Conservation (phyloP, 2,329 filamentous ascomycete species). For the Trichoderma sp. region DNA sequence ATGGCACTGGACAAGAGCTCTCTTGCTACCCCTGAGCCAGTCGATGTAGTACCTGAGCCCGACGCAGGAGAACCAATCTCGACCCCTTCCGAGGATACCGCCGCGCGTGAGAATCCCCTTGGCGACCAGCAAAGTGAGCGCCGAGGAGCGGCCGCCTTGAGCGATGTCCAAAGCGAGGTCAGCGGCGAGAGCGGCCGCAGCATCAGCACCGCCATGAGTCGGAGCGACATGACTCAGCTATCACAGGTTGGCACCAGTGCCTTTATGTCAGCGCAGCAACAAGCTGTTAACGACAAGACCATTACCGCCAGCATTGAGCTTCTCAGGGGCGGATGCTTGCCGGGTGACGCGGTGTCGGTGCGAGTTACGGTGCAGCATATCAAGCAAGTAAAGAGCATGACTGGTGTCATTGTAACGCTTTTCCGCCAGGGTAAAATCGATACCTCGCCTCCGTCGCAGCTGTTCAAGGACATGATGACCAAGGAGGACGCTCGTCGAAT, state of each 20-base stretch:
- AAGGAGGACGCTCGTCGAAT: conserved; percentile 65
- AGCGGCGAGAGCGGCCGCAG: conserved; percentile 70
- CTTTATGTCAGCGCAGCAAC: conserved; percentile 38
- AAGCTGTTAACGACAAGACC: conserved; percentile 63
- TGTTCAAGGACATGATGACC: conserved; percentile 52
- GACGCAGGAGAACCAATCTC: conserved; percentile 37
- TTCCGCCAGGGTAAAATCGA: conserved; percentile 91
- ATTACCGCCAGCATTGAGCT: conserved; percentile 87
- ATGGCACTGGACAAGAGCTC: conserved; percentile 43
- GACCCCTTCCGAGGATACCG: not conserved
- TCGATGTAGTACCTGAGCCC: conserved; percentile 36
- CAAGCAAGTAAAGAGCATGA: conserved; percentile 84
- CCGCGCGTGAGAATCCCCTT: conserved; percentile 36
- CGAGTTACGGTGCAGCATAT: conserved; percentile 82
- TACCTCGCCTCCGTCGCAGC: conserved; percentile 57
- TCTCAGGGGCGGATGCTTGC: conserved; percentile 76
- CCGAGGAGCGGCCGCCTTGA: conserved; percentile 44
- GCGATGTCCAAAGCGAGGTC: conserved; percentile 63
- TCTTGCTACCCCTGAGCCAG: conserved; percentile 42
- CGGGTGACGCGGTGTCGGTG: conserved; percentile 79
- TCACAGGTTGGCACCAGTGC: conserved; percentile 32
- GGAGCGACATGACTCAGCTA: conserved; percentile 42
- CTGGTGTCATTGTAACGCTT: conserved; percentile 88
- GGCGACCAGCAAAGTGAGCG: conserved; percentile 33
- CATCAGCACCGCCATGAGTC: conserved; percentile 61